phyloP scores from a whole-genome alignment of 139 green algal species.

The Chlorella vulgaris region DNA sequence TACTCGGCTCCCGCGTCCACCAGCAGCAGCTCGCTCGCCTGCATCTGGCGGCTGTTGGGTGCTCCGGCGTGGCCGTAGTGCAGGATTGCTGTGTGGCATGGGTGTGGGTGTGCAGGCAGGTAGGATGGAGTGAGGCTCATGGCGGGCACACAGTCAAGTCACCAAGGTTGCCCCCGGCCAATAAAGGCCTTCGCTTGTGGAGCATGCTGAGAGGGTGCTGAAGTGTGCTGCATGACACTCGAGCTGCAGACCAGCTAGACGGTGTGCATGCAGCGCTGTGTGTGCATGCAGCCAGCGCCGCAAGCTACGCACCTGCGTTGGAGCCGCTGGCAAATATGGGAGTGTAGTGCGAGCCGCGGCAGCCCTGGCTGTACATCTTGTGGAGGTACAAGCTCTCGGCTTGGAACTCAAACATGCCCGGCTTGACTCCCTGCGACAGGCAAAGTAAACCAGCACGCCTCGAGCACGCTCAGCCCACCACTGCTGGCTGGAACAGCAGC shows the following conservation, averaged over 20 bases:
- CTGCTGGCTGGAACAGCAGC: too few species aligned
- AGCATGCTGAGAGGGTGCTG: too few species aligned
- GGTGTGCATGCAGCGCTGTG: neutral
- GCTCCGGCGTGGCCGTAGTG: conserved; percentile 90
- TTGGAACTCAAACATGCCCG: conserved; percentile 79
- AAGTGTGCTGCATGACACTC: neutral
- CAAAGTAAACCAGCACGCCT: too few species aligned
- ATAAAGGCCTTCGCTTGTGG: too few species aligned
- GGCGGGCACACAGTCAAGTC: too few species aligned
- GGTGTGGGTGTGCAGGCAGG: neutral
- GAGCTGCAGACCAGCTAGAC: neutral
- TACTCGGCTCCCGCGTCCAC: conserved; percentile 88
- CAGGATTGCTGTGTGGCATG: too few species aligned
- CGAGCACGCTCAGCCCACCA: too few species aligned
- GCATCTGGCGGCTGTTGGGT: conserved; percentile 78
- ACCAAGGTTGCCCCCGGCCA: too few species aligned
- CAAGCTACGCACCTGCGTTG: conserved; percentile 48
- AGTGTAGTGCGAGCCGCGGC: conserved; percentile 71
- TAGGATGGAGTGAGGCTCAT: too few species aligned
- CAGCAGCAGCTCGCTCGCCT: conserved; percentile 75
- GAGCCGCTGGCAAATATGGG: conserved; percentile 82
- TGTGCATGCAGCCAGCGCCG: neutral
- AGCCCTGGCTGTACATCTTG: conserved; percentile 66
- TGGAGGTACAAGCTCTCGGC: conserved; percentile 68
- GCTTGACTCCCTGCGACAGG: conserved; percentile 29